A percentile compares a stretch with the other conserved stretches of the same genome.
Evolutionary conservation across 1,284 basidiomycete genomes (phyloP).

Genomic region (Sporisorium graminicola): DNA sequence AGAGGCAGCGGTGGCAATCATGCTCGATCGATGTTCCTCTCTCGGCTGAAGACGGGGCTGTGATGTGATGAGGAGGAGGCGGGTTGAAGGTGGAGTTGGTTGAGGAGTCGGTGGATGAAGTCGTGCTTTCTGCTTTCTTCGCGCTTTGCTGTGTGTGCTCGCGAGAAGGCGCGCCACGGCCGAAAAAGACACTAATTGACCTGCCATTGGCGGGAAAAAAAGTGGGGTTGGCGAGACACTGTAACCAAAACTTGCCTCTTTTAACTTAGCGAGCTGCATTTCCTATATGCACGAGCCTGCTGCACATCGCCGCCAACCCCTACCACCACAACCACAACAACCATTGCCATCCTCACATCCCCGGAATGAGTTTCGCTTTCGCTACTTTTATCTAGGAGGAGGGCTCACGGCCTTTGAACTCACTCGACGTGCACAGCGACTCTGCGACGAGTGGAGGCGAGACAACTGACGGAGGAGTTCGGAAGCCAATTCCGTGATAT

Average conservation of each 20-base stretch:
- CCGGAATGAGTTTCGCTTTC: background rate
- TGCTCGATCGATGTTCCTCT: conserved; percentile 11
- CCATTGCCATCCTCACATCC: background rate
- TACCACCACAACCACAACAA: background rate
- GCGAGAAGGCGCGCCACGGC: background rate
- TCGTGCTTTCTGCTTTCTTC: background rate
- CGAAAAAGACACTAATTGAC: background rate
- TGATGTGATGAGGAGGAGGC: background rate
- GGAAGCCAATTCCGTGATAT: background rate
- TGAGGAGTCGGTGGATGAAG: background rate
- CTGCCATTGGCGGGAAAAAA: background rate
- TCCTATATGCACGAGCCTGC: conserved; percentile 33
- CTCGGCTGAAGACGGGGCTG: background rate
- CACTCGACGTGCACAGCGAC: background rate
- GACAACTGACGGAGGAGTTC: background rate
- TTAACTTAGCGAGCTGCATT: background rate
- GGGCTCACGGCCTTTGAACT: background rate
- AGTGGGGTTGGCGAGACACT: background rate
- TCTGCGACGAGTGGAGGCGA: background rate
- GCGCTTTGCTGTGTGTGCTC: background rate
- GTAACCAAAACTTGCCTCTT: background rate
- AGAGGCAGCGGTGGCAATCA: conserved; percentile 14
- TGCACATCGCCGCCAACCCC: background rate
- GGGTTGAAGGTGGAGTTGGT: background rate
- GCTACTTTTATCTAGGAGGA: background rate